A percentile compares a stretch with the other conserved stretches of the same genome.
phyloP scores from a whole-genome alignment of 2,329 filamentous ascomycete genomes.

The Colletotrichum melonis region DNA sequence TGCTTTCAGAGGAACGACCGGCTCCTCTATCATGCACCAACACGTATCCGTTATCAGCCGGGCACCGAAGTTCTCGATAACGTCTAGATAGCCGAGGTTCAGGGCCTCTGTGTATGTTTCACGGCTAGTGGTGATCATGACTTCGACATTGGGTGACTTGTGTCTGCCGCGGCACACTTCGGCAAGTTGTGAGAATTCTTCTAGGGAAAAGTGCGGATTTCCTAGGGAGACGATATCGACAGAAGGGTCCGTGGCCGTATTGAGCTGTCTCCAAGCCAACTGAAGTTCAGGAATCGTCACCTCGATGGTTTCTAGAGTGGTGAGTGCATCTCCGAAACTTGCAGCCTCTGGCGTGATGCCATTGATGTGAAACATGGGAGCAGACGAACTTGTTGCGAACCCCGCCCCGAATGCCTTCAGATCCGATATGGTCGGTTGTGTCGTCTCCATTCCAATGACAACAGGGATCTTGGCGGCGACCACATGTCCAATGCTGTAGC shows the following conservation, averaged over 20 bases:
- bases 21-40: conserved; percentile 59
- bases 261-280: background rate
- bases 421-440: conserved; percentile 41
- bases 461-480: conserved; percentile 47
- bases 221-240: conserved; percentile 55
- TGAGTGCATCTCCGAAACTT: conserved; percentile 16
- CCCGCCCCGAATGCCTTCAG: conserved; percentile 57
- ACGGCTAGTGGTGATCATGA: conserved; percentile 35
- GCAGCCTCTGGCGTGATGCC: conserved; percentile 52
- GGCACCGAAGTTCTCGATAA: conserved; percentile 50
- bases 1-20: conserved; percentile 44
- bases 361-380: conserved; percentile 57
- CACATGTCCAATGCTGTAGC: conserved; percentile 48
- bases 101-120: conserved; percentile 17
- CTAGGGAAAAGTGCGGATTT: conserved; percentile 56
- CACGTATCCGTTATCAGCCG: conserved; percentile 56
- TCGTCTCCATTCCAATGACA: conserved; percentile 46
- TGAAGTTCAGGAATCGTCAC: background rate
- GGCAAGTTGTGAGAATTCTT: conserved; percentile 48
- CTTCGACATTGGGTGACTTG: conserved; percentile 36
- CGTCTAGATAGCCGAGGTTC: conserved; percentile 43
- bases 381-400: conserved; percentile 54
- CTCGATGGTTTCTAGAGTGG: background rate
- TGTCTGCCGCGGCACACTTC: conserved; percentile 42
- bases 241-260: background rate